These are phyloP conservation scores for Flueggea neowawraea DNA, from an alignment of 441 rosid species.

Conservation along the genomic window DNA sequence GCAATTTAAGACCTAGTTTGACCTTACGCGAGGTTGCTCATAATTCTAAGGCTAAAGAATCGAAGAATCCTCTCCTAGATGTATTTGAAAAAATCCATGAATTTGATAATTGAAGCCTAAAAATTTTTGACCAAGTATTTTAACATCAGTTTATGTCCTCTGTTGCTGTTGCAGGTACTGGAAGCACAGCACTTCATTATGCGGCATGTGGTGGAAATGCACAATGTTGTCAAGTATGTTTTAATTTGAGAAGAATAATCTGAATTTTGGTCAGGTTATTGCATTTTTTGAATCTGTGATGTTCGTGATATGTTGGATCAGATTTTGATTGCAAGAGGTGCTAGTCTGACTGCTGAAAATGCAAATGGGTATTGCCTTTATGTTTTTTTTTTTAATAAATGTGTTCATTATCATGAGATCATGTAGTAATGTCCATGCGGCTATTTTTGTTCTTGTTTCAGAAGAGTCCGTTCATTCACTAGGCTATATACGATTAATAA, in stretches of 20 bases:
- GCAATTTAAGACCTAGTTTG: too few species aligned
- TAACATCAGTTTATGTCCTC: neutral
- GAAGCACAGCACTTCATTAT: slow-evolving; percentile 90
- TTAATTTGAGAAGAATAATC: slow-evolving; percentile 4
- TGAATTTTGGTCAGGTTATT: slow-evolving; percentile 4
- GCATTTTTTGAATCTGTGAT: slow-evolving; percentile 7
- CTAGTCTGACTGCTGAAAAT: slow-evolving; percentile 61
- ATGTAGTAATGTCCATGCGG: too few species aligned
- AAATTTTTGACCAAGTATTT: too few species aligned
- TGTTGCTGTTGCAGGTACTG: slow-evolving; percentile 60
- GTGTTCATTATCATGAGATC: too few species aligned
- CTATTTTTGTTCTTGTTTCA: too few species aligned
- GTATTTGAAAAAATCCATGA: too few species aligned
- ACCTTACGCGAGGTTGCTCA: too few species aligned
- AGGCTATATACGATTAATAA: too few species aligned
- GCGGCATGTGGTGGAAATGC: slow-evolving; percentile 97
- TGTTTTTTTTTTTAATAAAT: neutral
- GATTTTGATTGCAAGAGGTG: slow-evolving; percentile 84
- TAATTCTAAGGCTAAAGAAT: too few species aligned
- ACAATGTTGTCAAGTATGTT: slow-evolving; percentile 82
- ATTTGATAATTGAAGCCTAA: too few species aligned
- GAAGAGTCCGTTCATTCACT: too few species aligned
- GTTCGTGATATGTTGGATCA: slow-evolving; percentile 29
- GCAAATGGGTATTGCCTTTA: slow-evolving; percentile 63
- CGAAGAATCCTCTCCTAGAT: too few species aligned